phyloP scores from a whole-genome alignment of 345 rosid genomes.

The Eucalyptus shirleyi region DNA sequence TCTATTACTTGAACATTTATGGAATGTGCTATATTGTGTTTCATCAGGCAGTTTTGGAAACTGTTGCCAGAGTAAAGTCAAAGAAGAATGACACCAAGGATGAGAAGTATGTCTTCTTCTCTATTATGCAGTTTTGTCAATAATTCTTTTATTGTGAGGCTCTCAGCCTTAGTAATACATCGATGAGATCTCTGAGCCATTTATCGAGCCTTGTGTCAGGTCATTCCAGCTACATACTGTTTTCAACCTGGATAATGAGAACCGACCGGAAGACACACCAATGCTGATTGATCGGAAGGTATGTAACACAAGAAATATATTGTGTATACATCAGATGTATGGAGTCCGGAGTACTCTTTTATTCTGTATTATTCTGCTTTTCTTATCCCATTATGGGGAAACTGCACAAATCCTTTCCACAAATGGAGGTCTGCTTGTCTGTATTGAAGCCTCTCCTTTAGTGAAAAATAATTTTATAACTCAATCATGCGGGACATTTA shows the following conservation, averaged over 20 bases:
- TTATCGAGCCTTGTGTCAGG: constrained; percentile 27
- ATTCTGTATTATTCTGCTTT: background rate
- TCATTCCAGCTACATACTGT: constrained; percentile 75
- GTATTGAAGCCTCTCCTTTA: background rate
- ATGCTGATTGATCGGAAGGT: constrained; percentile 92
- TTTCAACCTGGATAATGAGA: constrained; percentile 81
- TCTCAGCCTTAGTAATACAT: background rate
- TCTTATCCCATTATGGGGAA: background rate
- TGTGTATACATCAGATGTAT: background rate
- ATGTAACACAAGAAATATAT: background rate
- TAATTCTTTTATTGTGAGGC: background rate
- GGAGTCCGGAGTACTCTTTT: background rate
- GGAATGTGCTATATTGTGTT: background rate
- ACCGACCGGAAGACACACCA: constrained; percentile 79
- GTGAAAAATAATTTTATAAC: background rate
- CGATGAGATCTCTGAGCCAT: constrained; percentile 4
- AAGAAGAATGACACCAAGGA: constrained; percentile 90
- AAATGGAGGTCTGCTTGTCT: background rate
- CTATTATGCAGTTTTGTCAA: background rate
- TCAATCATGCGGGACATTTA: constrained; percentile 1
- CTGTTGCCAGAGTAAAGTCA: constrained; percentile 71
- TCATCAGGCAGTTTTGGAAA: constrained; percentile 84
- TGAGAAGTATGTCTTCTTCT: constrained; percentile 54
- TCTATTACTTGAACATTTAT: background rate
- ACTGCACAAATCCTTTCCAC: background rate